phyloP scores from a whole-genome alignment of 371 early-diverging fungal species.

The Mortierella sp. region DNA sequence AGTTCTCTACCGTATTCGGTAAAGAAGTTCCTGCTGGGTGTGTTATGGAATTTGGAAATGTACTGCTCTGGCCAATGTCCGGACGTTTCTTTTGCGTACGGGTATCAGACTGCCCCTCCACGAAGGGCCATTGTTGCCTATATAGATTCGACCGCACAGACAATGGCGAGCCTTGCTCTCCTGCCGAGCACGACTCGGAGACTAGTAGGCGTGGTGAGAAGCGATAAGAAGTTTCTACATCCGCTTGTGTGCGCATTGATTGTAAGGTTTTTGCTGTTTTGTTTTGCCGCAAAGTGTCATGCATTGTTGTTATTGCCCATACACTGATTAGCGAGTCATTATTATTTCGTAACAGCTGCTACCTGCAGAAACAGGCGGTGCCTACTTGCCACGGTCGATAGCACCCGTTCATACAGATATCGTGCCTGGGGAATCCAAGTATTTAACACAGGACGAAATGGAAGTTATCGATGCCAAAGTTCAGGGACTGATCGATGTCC shows the following conservation, averaged over 20 bases:
- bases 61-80: conserved; percentile 52
- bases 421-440: conserved; percentile 7
- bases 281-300: too few species aligned
- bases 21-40: conserved; percentile 27
- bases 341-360: conserved; percentile 4
- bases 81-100: conserved; percentile 36
- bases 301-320: too few species aligned
- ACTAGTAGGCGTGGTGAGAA: conserved; percentile 1
- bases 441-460: conserved; percentile 28
- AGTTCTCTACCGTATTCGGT: conserved; percentile 22
- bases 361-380: conserved; percentile 10
- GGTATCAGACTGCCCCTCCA: conserved; percentile 25
- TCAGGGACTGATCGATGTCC: conserved; percentile 18
- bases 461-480: conserved; percentile 27
- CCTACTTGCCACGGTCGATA: conserved; percentile 30
- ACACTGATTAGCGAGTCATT: too few species aligned
- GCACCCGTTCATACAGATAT: conserved; percentile 20
- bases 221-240: conserved; percentile 19
- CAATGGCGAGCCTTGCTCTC: conserved; percentile 1
- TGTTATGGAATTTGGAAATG: conserved; percentile 53
- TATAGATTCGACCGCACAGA: conserved; percentile 6
- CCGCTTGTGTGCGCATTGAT: conserved; percentile 51
- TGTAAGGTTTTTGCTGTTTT: conserved; percentile 15
- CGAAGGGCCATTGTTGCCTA: conserved; percentile 26
- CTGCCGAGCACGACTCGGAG: conserved; percentile 13